Percentiles rank a stretch among this genome's conserved stretches.
Evolutionary conservation across 306 rosid species (phyloP).

Genomic region (Psophocarpus tetragonolobus): DNA sequence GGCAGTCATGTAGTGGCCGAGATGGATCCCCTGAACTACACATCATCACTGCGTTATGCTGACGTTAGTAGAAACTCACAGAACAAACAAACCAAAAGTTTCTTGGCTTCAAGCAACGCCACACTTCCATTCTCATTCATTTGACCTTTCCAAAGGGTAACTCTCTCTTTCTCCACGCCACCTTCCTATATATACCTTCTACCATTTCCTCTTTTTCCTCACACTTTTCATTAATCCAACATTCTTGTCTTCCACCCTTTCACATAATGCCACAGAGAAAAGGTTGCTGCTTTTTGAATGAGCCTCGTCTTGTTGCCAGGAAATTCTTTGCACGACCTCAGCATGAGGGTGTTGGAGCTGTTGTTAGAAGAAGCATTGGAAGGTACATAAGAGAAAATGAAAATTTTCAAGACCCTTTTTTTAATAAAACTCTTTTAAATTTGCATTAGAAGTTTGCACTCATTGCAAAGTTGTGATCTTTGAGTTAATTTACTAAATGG

Average conservation of each 20-base stretch:
- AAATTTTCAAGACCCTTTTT: background rate
- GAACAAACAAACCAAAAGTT: slow-evolving; percentile 1
- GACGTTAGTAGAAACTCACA: slow-evolving; percentile 41
- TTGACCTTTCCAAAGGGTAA: slow-evolving; percentile 40
- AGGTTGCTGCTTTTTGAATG: slow-evolving; percentile 15
- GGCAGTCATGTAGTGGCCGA: slow-evolving; percentile 21
- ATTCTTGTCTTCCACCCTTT: background rate
- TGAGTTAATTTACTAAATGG: background rate
- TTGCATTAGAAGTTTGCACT: background rate
- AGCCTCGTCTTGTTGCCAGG: slow-evolving; percentile 66
- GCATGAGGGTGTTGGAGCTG: slow-evolving; percentile 72
- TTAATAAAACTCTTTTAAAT: background rate
- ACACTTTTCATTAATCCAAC: background rate
- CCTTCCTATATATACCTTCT: slow-evolving; percentile 38
- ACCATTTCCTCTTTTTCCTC: slow-evolving; percentile 25
- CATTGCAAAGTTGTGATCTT: background rate
- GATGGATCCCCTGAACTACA: background rate
- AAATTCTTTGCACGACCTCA: slow-evolving; percentile 82
- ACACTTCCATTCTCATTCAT: background rate
- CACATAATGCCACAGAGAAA: slow-evolving; percentile 46
- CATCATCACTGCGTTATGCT: slow-evolving; percentile 60
- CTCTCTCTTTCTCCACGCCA: background rate
- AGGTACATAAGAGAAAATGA: slow-evolving; percentile 36
- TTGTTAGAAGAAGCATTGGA: slow-evolving; percentile 88
- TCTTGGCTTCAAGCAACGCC: slow-evolving; percentile 45